Percentiles rank a stretch among this genome's conserved stretches.
phyloP scores from a whole-genome alignment of 345 rosid species.

The Hirschfeldia incana region DNA sequence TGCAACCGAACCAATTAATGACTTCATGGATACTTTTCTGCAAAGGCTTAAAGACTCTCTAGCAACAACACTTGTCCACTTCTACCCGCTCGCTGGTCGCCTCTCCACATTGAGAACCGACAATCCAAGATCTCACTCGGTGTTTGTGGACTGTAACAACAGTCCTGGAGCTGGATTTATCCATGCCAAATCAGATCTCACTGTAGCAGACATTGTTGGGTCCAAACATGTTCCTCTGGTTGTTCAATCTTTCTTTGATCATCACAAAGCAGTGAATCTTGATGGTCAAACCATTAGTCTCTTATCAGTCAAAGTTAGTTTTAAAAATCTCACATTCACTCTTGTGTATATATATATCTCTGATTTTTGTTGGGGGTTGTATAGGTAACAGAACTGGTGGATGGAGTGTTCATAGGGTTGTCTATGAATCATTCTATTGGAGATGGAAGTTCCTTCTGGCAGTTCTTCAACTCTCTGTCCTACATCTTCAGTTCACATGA shows the following conservation, averaged over 20 bases:
- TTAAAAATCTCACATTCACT: neutral
- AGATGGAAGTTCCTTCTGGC: neutral
- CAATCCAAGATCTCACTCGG: slow-evolving; percentile 39
- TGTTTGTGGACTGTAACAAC: slow-evolving; percentile 58
- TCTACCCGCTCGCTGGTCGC: slow-evolving; percentile 73
- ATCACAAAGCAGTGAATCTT: slow-evolving; percentile 52
- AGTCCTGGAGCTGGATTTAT: slow-evolving; percentile 78
- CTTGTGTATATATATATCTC: neutral
- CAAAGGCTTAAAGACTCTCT: slow-evolving; percentile 55
- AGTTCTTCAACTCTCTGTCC: neutral
- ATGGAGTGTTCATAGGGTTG: slow-evolving; percentile 70
- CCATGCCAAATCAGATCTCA: slow-evolving; percentile 46
- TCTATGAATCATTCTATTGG: slow-evolving; percentile 53
- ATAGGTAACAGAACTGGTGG: slow-evolving; percentile 58
- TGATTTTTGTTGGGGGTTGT: neutral
- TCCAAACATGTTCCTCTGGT: slow-evolving; percentile 54
- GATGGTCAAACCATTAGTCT: slow-evolving; percentile 64
- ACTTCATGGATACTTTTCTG: slow-evolving; percentile 37
- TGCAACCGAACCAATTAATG: no score
- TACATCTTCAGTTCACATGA: neutral
- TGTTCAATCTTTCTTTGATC: slow-evolving; percentile 71
- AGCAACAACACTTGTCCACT: slow-evolving; percentile 57
- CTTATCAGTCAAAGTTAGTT: slow-evolving; percentile 47
- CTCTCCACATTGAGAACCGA: slow-evolving; percentile 36
- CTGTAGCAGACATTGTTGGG: slow-evolving; percentile 50